phyloP scores from a whole-genome alignment of 768 basidiomycete genomes.

The Pisolithus tinctorius region DNA sequence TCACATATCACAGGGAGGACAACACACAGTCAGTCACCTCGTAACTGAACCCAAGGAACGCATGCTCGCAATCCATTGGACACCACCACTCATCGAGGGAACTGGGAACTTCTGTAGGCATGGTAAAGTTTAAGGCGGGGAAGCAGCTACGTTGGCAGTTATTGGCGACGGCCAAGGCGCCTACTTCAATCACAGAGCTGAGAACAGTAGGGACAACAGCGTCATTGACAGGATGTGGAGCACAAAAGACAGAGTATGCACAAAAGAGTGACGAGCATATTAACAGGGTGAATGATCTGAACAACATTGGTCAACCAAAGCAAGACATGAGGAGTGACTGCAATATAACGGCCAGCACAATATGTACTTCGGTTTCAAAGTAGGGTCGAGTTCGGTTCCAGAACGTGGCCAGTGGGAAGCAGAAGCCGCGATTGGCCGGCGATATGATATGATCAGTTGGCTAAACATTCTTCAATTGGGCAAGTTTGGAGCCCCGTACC shows the following conservation, averaged over 20 bases:
- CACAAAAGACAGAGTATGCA: not conserved
- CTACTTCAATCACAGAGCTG: not conserved
- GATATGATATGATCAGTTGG: too few relatives aligned
- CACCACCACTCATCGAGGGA: conserved; percentile 61
- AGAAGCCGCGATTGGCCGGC: too few relatives aligned
- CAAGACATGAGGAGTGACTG: too few relatives aligned
- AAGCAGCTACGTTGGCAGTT: conserved; percentile 22
- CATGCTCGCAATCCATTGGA: conserved; percentile 54
- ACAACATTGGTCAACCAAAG: too few relatives aligned
- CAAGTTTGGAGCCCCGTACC: too few relatives aligned
- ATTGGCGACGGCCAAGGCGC: not conserved
- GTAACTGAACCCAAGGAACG: conserved; percentile 73
- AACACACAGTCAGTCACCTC: conserved; percentile 58
- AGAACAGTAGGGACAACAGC: not conserved
- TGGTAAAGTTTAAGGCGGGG: conserved; percentile 41
- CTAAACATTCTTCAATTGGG: too few relatives aligned
- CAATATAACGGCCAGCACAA: too few relatives aligned
- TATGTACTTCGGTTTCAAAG: too few relatives aligned
- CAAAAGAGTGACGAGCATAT: not conserved
- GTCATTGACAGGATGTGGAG: not conserved
- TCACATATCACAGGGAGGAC: not conserved
- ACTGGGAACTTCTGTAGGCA: conserved; percentile 44
- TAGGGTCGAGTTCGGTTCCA: too few relatives aligned
- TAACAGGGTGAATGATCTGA: not conserved
- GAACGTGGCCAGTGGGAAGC: too few relatives aligned